Base-by-base conservation (phyloP, 2,329 filamentous ascomycete genomes). In the Pestalotiopsis sp. region DNA sequence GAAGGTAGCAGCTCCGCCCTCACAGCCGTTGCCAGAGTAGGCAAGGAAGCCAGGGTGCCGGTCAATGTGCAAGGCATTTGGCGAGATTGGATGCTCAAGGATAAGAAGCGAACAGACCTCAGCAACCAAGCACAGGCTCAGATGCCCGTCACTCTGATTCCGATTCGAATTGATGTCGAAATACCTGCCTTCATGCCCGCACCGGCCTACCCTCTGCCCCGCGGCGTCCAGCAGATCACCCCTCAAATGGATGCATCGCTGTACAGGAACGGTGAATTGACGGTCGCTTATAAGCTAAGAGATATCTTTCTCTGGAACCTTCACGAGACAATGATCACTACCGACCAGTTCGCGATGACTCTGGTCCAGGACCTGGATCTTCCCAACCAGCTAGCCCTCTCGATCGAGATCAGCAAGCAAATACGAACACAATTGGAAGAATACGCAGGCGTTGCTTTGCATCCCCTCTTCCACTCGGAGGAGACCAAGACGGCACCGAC, bases 291-390 rank as follows among this genome's bases (percentile, higher is more conserved):
- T 80, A 89, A 96, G 70, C 85, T 99, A 67, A 94, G 97, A 75
- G 96, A 99, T 74, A 92, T 93, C n/a, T 98, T 99, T 75, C 82
- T 98, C 65, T 99, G 96, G 96, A 99, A 99, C 75, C 85, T 99
- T 14, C 95, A 98, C 80, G 96, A 99, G 82, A 92, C 93, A 0
- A 84, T 98, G 68, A 92, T 94, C 64, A 99, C 96, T 0, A 97
- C 96, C 0, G 96, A 99, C 76, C 92, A 97, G 76, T 99, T 98
- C 77, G 96, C 96, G n/a, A 88, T 92, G 73, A 90, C 88, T 1
- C 89, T 98, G 72, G 94, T 97, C 1, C 93, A 97, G 71, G 96
- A 99, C 77, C 86, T 99, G 56, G 96, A 99, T 77, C 87, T 99
- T 56, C 95, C 95, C 3, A 91, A 93, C 69, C 87, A 91, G 64